phyloP scores from a whole-genome alignment of 352 stramenopile species.

The Pythium periplocum region DNA sequence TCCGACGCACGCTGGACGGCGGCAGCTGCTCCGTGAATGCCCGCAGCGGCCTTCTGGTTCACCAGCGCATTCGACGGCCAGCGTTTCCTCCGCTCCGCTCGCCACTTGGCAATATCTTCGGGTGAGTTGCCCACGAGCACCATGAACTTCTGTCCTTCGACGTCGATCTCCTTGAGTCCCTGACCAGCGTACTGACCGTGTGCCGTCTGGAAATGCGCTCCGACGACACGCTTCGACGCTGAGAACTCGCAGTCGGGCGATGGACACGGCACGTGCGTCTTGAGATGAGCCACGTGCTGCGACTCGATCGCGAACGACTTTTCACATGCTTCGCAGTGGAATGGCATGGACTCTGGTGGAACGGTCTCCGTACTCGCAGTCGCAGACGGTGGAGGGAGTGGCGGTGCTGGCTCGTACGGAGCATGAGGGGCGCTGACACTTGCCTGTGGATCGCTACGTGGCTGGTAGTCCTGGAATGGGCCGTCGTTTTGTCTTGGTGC shows the following conservation, averaged over 20 bases:
- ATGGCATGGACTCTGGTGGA: slow-evolving; percentile 15
- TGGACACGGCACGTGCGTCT: slow-evolving; percentile 63
- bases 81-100: slow-evolving; percentile 65
- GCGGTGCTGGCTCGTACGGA: not conserved
- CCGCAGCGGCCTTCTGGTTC: slow-evolving; percentile 12
- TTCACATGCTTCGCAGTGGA: slow-evolving; percentile 58
- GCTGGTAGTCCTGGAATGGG: slow-evolving; percentile 15
- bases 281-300: slow-evolving; percentile 63
- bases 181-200: slow-evolving; percentile 67
- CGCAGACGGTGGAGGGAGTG: not conserved
- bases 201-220: slow-evolving; percentile 53
- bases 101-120: slow-evolving; percentile 77
- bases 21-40: not conserved
- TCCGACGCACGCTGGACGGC: too few species aligned
- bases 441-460: slow-evolving; percentile 1
- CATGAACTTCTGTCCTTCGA: slow-evolving; percentile 85
- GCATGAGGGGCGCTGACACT: not conserved
- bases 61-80: slow-evolving; percentile 33
- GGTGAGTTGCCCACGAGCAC: slow-evolving; percentile 79
- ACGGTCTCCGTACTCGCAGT: not conserved
- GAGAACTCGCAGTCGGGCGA: slow-evolving; percentile 55
- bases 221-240: slow-evolving; percentile 74
- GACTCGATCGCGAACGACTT: slow-evolving; percentile 70
- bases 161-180: slow-evolving; percentile 76
- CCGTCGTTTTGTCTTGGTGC: too few species aligned